Conservation (phyloP, 2,329 filamentous ascomycete species). For the Apiospora phragmitis region DNA sequence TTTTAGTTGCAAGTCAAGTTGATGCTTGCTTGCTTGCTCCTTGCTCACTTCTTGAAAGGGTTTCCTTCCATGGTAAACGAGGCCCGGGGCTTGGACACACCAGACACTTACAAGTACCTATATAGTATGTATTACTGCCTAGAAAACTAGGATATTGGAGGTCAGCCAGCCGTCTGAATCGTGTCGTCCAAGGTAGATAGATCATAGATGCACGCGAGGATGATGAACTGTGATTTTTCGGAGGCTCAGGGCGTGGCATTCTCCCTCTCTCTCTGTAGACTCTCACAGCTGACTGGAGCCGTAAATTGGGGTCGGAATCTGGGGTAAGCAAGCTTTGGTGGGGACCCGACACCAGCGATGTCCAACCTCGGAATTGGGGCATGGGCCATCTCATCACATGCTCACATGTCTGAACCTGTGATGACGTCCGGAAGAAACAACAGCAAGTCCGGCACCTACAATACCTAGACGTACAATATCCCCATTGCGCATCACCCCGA, state of each 20-base stretch:
- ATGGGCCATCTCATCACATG: conserved; percentile 7
- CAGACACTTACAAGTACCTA: neutral
- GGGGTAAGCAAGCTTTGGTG: neutral
- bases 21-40: neutral
- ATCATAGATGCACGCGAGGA: too few relatives aligned
- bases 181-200: neutral
- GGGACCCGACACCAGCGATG: neutral
- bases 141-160: neutral
- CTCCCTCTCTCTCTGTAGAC: neutral
- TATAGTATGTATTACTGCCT: neutral
- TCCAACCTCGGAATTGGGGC: conserved; percentile 7
- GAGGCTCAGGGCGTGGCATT: neutral
- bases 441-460: neutral
- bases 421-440: neutral
- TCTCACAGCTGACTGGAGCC: conserved; percentile 1
- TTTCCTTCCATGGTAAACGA: neutral
- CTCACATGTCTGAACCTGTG: conserved; percentile 1
- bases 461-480: neutral
- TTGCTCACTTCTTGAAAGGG: neutral
- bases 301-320: conserved; percentile 1
- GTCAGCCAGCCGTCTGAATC: neutral
- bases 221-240: neutral
- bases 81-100: neutral
- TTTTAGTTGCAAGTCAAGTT: neutral
- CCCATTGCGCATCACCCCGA: neutral